Conservation (phyloP, 441 rosid genomes). For the Croton laevigatus region DNA sequence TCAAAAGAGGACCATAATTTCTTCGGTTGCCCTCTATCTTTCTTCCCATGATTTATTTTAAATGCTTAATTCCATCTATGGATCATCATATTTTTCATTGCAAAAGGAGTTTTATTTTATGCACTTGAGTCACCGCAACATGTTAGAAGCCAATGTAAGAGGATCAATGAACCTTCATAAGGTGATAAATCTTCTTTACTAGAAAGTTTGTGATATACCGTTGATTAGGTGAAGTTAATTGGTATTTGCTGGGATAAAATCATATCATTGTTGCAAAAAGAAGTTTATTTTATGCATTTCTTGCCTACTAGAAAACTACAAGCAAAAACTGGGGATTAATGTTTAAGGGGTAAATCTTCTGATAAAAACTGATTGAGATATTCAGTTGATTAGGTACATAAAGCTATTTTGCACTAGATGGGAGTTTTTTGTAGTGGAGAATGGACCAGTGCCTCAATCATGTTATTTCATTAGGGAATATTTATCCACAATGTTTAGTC, state of each 20-base stretch:
- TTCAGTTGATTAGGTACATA: neutral
- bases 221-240: neutral
- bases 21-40: no score
- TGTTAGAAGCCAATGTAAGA: no score
- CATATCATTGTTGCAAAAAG: neutral
- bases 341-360: neutral
- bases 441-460: neutral
- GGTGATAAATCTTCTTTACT: neutral
- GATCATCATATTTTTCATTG: no score
- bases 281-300: neutral
- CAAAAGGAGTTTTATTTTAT: no score
- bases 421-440: neutral
- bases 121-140: no score
- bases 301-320: neutral
- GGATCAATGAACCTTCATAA: no score
- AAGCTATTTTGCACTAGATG: neutral
- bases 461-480: neutral
- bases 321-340: neutral
- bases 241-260: neutral
- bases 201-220: no score
- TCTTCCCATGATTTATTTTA: no score
- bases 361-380: neutral
- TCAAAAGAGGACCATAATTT: neutral
- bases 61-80: no score
- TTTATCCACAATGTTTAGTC: slow-evolving; percentile 6